These are phyloP conservation scores for Knoxia roxburghii DNA, from an alignment of 257 asterid species.

Conservation along the genomic window DNA sequence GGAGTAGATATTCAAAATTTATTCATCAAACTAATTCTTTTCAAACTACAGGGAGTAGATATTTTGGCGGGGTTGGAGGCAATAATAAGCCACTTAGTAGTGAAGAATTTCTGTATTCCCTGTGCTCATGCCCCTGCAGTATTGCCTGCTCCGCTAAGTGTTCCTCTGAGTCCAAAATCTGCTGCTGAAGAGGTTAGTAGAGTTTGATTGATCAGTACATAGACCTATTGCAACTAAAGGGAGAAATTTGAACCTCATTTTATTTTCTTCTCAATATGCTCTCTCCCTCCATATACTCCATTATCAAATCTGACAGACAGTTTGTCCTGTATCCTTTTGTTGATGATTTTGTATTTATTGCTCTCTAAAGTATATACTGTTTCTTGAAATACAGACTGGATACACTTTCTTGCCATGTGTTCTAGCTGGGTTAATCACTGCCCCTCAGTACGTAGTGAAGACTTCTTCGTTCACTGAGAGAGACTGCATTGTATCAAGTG, in stretches of 20 bases:
- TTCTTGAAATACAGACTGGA: constrained; percentile 50
- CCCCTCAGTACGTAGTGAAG: constrained; percentile 63
- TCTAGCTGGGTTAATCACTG: constrained; percentile 79
- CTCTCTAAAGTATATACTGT: background rate
- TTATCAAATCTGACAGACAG: background rate
- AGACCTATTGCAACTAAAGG: background rate
- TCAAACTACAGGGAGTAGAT: constrained; percentile 61
- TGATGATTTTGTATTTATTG: background rate
- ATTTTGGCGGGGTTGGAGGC: constrained; percentile 91
- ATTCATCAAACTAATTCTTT: too few relatives aligned
- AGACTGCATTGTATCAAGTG: constrained; percentile 50
- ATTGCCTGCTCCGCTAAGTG: constrained; percentile 50
- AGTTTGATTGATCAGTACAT: background rate
- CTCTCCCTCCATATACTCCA: background rate
- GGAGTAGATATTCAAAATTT: too few relatives aligned
- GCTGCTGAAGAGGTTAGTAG: constrained; percentile 81
- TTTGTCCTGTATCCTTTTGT: background rate
- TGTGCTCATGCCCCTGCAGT: constrained; percentile 93
- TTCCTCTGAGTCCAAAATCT: constrained; percentile 61
- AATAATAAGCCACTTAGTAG: constrained; percentile 84
- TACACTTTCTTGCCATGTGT: constrained; percentile 98
- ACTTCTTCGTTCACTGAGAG: constrained; percentile 27
- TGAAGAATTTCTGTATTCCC: constrained; percentile 67
- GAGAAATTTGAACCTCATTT: background rate
- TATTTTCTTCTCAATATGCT: background rate